Evolutionary conservation across 345 rosid species (phyloP), one percentile per base, ranked within the genome.

Genomic region (Microcos paniculata): DNA sequence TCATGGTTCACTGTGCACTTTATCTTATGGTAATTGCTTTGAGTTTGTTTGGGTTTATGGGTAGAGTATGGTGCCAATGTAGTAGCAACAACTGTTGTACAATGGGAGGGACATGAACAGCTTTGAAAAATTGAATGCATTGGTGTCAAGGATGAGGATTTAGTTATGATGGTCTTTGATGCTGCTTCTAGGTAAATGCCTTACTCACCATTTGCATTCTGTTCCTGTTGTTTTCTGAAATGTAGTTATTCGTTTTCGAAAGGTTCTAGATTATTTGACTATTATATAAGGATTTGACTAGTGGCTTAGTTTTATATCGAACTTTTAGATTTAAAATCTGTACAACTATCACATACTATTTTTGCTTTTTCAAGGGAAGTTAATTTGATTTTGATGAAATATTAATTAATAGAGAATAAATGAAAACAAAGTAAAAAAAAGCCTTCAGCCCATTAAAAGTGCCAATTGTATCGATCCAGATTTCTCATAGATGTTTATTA

Each of bases 81-180:
- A 90, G 90, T 94, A 84, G 81, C 99, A 93, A 80, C 97, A 92
- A 84, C 86, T 93, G 82, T 89, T 93, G 38, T 90, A 77, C 77
- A 91, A 92, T 77, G 99, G 99, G 74, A 90, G 72, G 77, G 99
- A 96, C 85, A 88, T 90, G 81, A 80, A 82, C 80, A 90, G 92
- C 76, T 78, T 75, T 8, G 97, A 93, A 70, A 93, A 92, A 82
- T 79, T 95, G 82, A 88, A 96, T 85, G 90, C 89, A 13, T 76
- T 93, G 99, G 98, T 67, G 90, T 93, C 55, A 96, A 90, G 78
- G 90, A 93, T 73, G 95, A 96, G 78, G 99, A 96, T 85, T 84
- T 96, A 82, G 56, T 96, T 79, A 96, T 96, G 99, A 90, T 96
- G 97, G 89, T 90, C 72, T 86, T 94, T 5, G 79, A 76, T 80